phyloP scores from a whole-genome alignment of 2,329 filamentous ascomycete genomes.

The Cercospora sesami region DNA sequence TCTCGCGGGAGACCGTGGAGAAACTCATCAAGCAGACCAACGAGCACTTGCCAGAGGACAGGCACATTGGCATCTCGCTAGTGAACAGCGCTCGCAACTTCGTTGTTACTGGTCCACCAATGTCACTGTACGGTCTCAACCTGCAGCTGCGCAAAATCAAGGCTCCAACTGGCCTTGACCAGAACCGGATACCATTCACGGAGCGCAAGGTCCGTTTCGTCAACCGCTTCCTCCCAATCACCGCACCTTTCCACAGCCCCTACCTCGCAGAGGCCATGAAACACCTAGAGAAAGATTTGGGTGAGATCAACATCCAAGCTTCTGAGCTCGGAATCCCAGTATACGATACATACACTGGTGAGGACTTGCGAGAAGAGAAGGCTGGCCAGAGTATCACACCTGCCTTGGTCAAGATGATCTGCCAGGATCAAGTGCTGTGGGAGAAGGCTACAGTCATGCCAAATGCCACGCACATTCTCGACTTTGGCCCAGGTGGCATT shows the following conservation, averaged over 20 bases:
- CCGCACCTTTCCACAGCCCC: conserved; percentile 95
- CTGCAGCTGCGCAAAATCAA: conserved; percentile 94
- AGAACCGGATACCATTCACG: conserved; percentile 90
- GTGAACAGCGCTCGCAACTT: conserved; percentile 97
- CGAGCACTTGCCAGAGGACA: conserved; percentile 86
- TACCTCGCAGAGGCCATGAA: conserved; percentile 81
- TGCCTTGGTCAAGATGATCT: conserved; percentile 86
- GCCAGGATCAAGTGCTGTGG: conserved; percentile 91
- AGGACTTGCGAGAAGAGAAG: conserved; percentile 72
- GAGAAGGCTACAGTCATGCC: conserved; percentile 91
- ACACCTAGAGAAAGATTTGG: conserved; percentile 83
- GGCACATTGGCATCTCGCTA: conserved; percentile 92
- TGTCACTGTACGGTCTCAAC: conserved; percentile 95
- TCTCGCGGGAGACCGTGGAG: conserved; percentile 83
- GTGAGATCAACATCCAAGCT: conserved; percentile 73
- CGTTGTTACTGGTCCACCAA: conserved; percentile 92
- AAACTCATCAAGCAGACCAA: conserved; percentile 97
- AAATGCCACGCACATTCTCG: conserved; percentile 86
- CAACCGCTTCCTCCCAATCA: conserved; percentile 96
- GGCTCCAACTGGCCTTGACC: conserved; percentile 93
- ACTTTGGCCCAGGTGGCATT: conserved; percentile 95
- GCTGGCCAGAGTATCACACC: conserved; percentile 77
- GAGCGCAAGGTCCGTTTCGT: conserved; percentile 95
- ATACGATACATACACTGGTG: conserved; percentile 84
- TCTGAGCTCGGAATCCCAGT: conserved; percentile 78